Evolutionary conservation across 345 rosid genomes (phyloP).

Genomic region (Citrus maxima): DNA sequence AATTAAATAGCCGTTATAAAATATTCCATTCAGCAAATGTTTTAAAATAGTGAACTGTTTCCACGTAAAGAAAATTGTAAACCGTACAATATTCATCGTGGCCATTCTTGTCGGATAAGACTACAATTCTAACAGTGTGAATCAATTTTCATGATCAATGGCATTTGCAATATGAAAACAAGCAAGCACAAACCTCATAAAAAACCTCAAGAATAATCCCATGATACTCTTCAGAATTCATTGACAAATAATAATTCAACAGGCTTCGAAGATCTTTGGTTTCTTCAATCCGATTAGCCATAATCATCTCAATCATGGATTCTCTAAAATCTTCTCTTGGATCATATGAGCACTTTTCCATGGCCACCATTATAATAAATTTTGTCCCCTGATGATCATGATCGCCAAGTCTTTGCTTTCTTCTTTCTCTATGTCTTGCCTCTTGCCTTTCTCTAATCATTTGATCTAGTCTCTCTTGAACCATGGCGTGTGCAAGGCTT

Average conservation of each 20-base stretch:
- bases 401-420: constrained; percentile 22
- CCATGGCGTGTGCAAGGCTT: constrained; percentile 83
- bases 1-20: background rate
- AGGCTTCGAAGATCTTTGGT: constrained; percentile 72
- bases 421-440: constrained; percentile 34
- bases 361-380: constrained; percentile 81
- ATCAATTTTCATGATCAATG: constrained; percentile 20
- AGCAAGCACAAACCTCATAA: constrained; percentile 68
- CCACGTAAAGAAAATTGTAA: background rate
- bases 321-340: constrained; percentile 76
- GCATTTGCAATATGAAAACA: constrained; percentile 57
- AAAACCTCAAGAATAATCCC: constrained; percentile 67
- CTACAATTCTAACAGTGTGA: background rate
- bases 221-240: constrained; percentile 66
- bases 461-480: constrained; percentile 80
- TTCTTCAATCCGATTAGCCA: constrained; percentile 52
- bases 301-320: constrained; percentile 82
- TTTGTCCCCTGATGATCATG: constrained; percentile 29
- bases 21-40: background rate
- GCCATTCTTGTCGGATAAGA: background rate
- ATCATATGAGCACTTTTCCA: constrained; percentile 76
- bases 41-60: background rate
- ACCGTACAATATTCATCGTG: background rate
- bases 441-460: constrained; percentile 64
- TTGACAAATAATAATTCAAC: constrained; percentile 73